Base-by-base conservation (phyloP, 2,329 filamentous ascomycete genomes). In the Colletotrichum cuscutae region DNA sequence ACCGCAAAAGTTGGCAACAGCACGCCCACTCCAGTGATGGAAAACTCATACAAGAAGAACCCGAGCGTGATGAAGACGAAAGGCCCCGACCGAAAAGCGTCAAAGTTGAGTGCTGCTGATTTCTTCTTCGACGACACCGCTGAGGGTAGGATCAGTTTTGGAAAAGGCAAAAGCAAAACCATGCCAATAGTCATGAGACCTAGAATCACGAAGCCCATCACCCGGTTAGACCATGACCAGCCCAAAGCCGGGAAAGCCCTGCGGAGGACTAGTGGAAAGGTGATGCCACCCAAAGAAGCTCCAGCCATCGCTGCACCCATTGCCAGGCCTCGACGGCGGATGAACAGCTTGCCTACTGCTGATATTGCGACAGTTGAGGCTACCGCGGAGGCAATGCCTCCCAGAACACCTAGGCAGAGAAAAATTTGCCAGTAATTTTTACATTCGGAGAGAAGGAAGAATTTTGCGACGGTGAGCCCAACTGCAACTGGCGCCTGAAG, bases 351-450 rank as follows among this genome's bases (percentile, higher is more conserved):
- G 13, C 77, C 79, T 9, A 82, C 76, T 3, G 78, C 68, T 15
- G 79, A 78, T 12, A 82, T 75, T 53, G 77, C 76, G 0, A 83
- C 80, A 3, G 81, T 78, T 63, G 82, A 83, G 1, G 82, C 73
- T 22, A 83, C 76, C 8, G 84, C 42, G 22, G 78, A 80, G 0
- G 84, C 84, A 2, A 86, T 67, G 2, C 86, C 85, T 12, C 83
- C 79, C 35, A 83, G 83, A 1, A 68, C 12, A 4, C 58, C 58
- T 11, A 68, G 5, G 22, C n/a, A 62, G 12, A 87, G 78, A 49
- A 87, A 77, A 37, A 87, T 87, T 5, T 88, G 85, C 85, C 84
- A 86, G 76, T 87, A 87, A 13, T 76, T 66, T 4, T 76, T 77
- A 74, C 85, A 88, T 66, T 87, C 79, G 0, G 84, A 86, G 42